Conservation (phyloP, 169 alveolate genomes). For the Pseudocohnilembus persalinus region DNA sequence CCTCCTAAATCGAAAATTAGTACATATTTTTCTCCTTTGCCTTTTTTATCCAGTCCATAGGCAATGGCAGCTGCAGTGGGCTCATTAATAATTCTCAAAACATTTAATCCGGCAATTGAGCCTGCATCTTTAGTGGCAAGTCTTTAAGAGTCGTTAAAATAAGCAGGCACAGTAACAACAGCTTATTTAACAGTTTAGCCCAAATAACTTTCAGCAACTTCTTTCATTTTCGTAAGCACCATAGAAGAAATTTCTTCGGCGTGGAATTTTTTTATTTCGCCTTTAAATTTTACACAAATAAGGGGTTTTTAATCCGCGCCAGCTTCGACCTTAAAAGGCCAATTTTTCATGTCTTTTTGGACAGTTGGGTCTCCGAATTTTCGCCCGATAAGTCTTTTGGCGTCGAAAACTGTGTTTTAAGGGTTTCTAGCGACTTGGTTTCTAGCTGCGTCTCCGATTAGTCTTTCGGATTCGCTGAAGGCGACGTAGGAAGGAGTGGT, state of each 20-base stretch:
- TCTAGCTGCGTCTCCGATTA: slow-evolving; percentile 98
- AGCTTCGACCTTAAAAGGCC: slow-evolving; percentile 37
- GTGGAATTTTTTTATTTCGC: slow-evolving; percentile 87
- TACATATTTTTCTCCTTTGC: slow-evolving; percentile 91
- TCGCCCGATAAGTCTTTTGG: slow-evolving; percentile 25
- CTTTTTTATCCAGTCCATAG: slow-evolving; percentile 95
- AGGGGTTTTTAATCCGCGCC: slow-evolving; percentile 18
- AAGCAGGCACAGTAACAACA: slow-evolving; percentile 99
- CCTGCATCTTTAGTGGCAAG: slow-evolving; percentile 99
- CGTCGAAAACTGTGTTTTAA: slow-evolving; percentile 8
- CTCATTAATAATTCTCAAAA: too few species aligned
- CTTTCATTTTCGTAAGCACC: slow-evolving; percentile 96
- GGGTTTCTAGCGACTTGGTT: slow-evolving; percentile 82
- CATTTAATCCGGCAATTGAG: slow-evolving; percentile 96
- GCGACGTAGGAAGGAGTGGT: slow-evolving; percentile 99
- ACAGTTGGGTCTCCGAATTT: slow-evolving; percentile 9
- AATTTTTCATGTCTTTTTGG: slow-evolving; percentile 4
- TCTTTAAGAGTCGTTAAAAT: too few species aligned
- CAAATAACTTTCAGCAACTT: slow-evolving; percentile 95
- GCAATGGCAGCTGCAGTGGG: slow-evolving; percentile 99
- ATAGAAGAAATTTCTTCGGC: slow-evolving; percentile 97
- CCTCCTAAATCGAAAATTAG: slow-evolving; percentile 96
- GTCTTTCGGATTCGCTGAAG: slow-evolving; percentile 96
- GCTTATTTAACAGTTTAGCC: slow-evolving; percentile 95
- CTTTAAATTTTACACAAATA: slow-evolving; percentile 76